Conservation (phyloP, 106 monocot species). For the Phalaenopsis equestris region DNA sequence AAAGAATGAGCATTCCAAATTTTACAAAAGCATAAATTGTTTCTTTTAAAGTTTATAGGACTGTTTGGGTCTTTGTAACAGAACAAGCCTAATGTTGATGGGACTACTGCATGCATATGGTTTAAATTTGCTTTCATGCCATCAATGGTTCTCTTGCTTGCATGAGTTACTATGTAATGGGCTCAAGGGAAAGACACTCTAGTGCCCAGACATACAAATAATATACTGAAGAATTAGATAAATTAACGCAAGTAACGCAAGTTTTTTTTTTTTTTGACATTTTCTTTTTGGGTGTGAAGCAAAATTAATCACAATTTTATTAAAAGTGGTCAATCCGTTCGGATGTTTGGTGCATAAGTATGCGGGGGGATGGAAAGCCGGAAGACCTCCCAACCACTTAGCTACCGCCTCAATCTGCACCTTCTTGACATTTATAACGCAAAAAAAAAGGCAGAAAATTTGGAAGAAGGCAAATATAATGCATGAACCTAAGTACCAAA, state of each 20-base stretch:
- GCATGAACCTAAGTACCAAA: background rate
- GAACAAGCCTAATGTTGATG: background rate
- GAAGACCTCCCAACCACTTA: too few relatives aligned
- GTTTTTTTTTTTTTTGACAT: background rate
- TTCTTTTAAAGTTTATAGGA: background rate
- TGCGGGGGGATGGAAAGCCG: background rate
- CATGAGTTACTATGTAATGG: background rate
- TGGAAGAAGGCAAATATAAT: too few relatives aligned
- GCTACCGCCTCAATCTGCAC: too few relatives aligned
- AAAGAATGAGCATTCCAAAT: background rate
- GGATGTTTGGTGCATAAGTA: too few relatives aligned
- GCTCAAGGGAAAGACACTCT: too few relatives aligned
- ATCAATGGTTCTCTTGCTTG: background rate
- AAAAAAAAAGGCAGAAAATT: background rate
- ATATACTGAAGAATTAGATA: too few relatives aligned
- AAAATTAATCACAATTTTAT: background rate
- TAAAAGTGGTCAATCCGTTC: too few relatives aligned
- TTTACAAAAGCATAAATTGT: background rate
- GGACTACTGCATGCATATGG: background rate
- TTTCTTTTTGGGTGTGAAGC: background rate
- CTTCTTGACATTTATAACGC: background rate
- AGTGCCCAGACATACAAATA: too few relatives aligned
- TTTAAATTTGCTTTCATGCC: background rate
- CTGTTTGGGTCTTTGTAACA: background rate
- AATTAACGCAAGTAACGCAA: background rate